Conservation (phyloP, 108 stramenopile genomes). For the Cyclostephanos tholiformis region DNA sequence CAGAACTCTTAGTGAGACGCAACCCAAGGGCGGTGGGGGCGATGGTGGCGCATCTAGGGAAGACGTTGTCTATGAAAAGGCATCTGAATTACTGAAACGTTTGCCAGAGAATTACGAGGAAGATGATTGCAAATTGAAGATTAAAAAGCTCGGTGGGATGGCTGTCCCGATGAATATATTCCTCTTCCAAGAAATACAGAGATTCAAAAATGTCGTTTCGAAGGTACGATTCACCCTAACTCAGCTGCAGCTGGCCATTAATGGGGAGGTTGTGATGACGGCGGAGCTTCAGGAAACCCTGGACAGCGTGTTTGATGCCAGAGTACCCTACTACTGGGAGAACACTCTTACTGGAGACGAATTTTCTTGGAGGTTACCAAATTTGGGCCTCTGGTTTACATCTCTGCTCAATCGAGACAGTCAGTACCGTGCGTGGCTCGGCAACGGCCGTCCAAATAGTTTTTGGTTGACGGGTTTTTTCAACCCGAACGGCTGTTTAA, state of each 20-base stretch:
- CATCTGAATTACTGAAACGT: conserved; percentile 66
- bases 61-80: conserved; percentile 79
- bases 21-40: conserved; percentile 81
- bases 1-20: conserved; percentile 82
- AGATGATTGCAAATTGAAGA: conserved; percentile 85
- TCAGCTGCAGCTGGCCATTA: conserved; percentile 87
- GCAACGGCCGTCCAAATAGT: conserved; percentile 66
- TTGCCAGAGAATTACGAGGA: conserved; percentile 86
- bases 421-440: conserved; percentile 84
- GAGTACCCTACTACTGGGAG: conserved; percentile 80
- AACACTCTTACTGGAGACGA: conserved; percentile 90
- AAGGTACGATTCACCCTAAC: conserved; percentile 80
- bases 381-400: conserved; percentile 87
- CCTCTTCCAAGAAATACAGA: conserved; percentile 90
- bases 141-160: conserved; percentile 84
- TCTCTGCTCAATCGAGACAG: conserved; percentile 76
- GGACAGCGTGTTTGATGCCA: conserved; percentile 77
- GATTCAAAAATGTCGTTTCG: conserved; percentile 75
- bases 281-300: conserved; percentile 80
- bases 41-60: conserved; percentile 75
- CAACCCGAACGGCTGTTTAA: conserved; percentile 88
- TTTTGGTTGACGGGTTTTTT: conserved; percentile 92
- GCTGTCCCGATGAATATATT: conserved; percentile 87
- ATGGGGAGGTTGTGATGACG: conserved; percentile 91
- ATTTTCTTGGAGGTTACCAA: conserved; percentile 86